Percentiles rank a stretch among this genome's conserved stretches.
These are phyloP conservation scores for Lecanoromycetidae sp. DNA, from an alignment of 2,329 filamentous ascomycete genomes.

Conservation along the genomic window DNA sequence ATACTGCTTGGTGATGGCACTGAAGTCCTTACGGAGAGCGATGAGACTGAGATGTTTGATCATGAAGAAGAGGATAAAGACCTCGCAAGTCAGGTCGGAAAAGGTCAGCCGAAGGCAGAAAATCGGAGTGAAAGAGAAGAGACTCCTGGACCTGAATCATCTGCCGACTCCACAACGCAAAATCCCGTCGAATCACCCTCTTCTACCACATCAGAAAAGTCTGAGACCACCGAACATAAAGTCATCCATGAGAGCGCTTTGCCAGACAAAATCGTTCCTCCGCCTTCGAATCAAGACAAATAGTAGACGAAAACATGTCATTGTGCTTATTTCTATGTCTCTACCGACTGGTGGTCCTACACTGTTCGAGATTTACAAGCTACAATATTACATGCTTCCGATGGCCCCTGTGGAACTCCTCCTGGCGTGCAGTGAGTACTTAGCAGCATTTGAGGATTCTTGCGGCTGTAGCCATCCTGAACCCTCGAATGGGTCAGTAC, in stretches of 20 bases:
- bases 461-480: too few species aligned
- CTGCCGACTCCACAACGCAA: conserved; percentile 22
- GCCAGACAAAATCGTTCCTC: conserved; percentile 15
- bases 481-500: too few species aligned
- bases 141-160: conserved; percentile 37
- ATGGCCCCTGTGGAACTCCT: neutral
- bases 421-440: neutral
- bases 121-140: conserved; percentile 37
- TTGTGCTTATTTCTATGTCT: neutral
- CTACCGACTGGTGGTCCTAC: neutral
- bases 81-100: conserved; percentile 69
- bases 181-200: conserved; percentile 21
- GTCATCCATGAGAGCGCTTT: conserved; percentile 16
- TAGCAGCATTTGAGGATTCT: neutral
- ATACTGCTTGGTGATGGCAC: conserved; percentile 93
- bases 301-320: neutral
- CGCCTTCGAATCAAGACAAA: conserved; percentile 9
- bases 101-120: conserved; percentile 36
- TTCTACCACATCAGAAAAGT: conserved; percentile 27
- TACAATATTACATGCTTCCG: conserved; percentile 1
- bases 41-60: conserved; percentile 90
- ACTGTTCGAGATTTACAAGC: conserved; percentile 4
- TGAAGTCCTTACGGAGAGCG: conserved; percentile 76
- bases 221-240: conserved; percentile 15
- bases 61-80: conserved; percentile 79